Conservation (phyloP, 208 protist genomes). For the Leishmania major region DNA sequence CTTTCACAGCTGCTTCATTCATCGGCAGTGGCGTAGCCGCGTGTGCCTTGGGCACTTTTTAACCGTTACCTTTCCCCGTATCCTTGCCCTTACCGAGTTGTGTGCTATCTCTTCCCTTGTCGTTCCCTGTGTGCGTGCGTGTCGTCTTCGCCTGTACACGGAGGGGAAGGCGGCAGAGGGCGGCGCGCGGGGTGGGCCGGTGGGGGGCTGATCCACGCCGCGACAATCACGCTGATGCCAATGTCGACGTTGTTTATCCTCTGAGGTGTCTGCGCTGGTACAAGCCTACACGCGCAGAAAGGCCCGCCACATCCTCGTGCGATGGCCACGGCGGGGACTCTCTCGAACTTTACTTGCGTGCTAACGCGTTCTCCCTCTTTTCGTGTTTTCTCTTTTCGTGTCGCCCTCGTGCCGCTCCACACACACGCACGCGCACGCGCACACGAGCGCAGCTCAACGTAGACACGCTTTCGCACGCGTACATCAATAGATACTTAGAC, state of each 20-base stretch:
- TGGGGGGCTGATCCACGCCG: neutral
- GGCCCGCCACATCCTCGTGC: neutral
- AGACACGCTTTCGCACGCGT: neutral
- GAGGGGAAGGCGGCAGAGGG: neutral
- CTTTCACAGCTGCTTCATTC: neutral
- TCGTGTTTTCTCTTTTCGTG: neutral
- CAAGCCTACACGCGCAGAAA: neutral
- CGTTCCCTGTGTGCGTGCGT: neutral
- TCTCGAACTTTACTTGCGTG: neutral
- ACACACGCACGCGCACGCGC: neutral
- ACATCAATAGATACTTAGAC: neutral
- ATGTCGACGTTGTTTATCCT: neutral
- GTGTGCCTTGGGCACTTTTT: neutral
- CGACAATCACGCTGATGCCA: neutral
- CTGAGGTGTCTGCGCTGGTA: neutral
- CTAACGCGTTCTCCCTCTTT: neutral
- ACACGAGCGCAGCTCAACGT: no score
- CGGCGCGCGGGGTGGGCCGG: neutral
- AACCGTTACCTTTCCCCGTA: neutral
- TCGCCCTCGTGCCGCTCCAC: neutral
- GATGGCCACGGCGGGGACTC: neutral
- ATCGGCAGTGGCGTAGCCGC: neutral
- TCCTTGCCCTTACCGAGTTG: no score
- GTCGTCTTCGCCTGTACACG: neutral
- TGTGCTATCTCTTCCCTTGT: neutral